phyloP scores from a whole-genome alignment of 176 grass and related monocot species.

The Elymus sibiricus region DNA sequence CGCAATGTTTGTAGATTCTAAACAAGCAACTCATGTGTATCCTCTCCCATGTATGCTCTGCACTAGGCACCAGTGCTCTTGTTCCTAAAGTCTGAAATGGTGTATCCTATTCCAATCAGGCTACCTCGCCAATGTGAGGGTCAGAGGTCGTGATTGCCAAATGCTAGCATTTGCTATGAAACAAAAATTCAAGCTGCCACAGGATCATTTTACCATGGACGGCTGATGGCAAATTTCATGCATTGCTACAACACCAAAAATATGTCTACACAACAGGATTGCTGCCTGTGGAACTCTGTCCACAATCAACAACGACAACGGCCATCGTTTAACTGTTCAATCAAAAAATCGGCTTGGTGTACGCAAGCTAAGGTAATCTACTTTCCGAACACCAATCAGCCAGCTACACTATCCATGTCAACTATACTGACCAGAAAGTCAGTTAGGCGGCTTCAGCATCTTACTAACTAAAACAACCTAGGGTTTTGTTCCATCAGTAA shows the following conservation, averaged over 20 bases:
- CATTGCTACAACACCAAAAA: background rate
- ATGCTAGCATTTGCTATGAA: background rate
- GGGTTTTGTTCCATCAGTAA: background rate
- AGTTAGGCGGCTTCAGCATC: background rate
- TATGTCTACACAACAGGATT: slow-evolving; percentile 9
- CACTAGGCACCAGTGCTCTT: too few species aligned
- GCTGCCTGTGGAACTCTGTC: background rate
- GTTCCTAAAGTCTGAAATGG: too few species aligned
- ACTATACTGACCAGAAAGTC: slow-evolving; percentile 14
- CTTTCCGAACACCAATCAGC: slow-evolving; percentile 21
- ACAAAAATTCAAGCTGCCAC: background rate
- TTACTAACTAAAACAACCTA: slow-evolving; percentile 1
- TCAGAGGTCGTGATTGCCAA: too few species aligned
- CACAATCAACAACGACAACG: background rate
- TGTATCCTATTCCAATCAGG: too few species aligned
- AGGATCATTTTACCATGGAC: background rate
- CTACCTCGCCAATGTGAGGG: too few species aligned
- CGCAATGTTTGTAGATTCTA: too few species aligned
- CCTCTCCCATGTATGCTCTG: too few species aligned
- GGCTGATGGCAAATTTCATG: background rate
- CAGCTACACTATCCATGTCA: slow-evolving; percentile 35
- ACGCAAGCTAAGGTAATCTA: slow-evolving; percentile 27
- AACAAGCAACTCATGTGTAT: too few species aligned
- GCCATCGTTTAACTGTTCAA: background rate
- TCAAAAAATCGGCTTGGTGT: slow-evolving; percentile 24